Evolutionary conservation across 805 yeast genomes (phyloP).

Genomic region (Saturnispora bothae): DNA sequence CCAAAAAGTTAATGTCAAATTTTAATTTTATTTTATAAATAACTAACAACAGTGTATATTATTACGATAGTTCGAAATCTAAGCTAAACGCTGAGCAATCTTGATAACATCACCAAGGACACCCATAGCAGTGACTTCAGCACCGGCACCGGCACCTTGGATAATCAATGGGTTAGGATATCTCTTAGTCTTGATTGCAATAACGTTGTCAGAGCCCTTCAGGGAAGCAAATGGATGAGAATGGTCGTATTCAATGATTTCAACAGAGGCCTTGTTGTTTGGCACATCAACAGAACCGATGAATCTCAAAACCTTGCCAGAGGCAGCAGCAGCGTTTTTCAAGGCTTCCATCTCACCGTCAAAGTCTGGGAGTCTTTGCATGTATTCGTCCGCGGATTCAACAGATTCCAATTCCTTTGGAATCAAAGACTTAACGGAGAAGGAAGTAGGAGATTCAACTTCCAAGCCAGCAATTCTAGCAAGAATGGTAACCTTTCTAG

Average conservation of each 20-base stretch:
- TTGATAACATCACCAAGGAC: slow-evolving; percentile 89
- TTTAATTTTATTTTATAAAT: too few relatives aligned
- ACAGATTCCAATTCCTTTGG: slow-evolving; percentile 76
- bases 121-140: slow-evolving; percentile 63
- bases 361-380: slow-evolving; percentile 70
- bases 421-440: slow-evolving; percentile 89
- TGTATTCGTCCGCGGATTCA: slow-evolving; percentile 63
- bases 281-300: slow-evolving; percentile 84
- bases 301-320: slow-evolving; percentile 82
- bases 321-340: slow-evolving; percentile 70
- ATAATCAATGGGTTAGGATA: slow-evolving; percentile 86
- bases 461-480: slow-evolving; percentile 86
- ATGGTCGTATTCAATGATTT: slow-evolving; percentile 73
- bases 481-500: slow-evolving; percentile 93
- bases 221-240: slow-evolving; percentile 94
- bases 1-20: too few relatives aligned
- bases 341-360: slow-evolving; percentile 71
- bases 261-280: slow-evolving; percentile 64
- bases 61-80: neutral
- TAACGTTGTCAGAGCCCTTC: slow-evolving; percentile 93
- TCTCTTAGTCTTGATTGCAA: slow-evolving; percentile 84
- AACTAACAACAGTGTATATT: neutral
- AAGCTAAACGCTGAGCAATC: slow-evolving; percentile 75
- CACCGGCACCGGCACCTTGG: slow-evolving; percentile 96
- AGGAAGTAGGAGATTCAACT: slow-evolving; percentile 80